Evolutionary conservation across 192 early-diverging fungal species (phyloP).

Genomic region (Physocladia obscura): DNA sequence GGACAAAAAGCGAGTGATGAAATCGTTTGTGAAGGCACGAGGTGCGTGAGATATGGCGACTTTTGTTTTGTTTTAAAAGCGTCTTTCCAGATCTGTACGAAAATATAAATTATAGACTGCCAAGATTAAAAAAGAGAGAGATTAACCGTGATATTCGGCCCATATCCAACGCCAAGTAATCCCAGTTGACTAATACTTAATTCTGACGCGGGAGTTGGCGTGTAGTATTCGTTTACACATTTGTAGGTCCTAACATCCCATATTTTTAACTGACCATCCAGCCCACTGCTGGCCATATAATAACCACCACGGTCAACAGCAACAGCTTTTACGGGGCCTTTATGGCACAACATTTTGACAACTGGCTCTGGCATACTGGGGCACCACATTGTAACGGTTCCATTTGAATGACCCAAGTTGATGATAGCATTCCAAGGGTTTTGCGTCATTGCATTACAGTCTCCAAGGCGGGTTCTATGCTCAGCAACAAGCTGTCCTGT

Average conservation of each 20-base stretch:
- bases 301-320: constrained; percentile 70
- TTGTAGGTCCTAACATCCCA: constrained; percentile 92
- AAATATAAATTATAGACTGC: not conserved
- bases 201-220: constrained; percentile 72
- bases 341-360: constrained; percentile 93
- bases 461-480: constrained; percentile 72
- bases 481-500: constrained; percentile 83
- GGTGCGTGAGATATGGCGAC: constrained; percentile 86
- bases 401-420: constrained; percentile 86
- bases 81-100: constrained; percentile 81
- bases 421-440: constrained; percentile 91
- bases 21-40: constrained; percentile 55
- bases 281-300: constrained; percentile 90
- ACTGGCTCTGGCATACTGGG: constrained; percentile 80
- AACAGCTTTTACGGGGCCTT: constrained; percentile 78
- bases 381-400: constrained; percentile 87
- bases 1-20: constrained; percentile 75
- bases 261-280: constrained; percentile 85
- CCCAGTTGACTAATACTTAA: constrained; percentile 84
- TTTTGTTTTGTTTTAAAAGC: constrained; percentile 69
- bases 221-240: constrained; percentile 76
- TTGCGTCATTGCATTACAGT: constrained; percentile 79
- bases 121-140: not conserved
- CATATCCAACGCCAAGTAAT: constrained; percentile 78
- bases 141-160: constrained; percentile 68